phyloP scores from a whole-genome alignment of 2,329 filamentous ascomycete species.

The Trichoderma sp. region DNA sequence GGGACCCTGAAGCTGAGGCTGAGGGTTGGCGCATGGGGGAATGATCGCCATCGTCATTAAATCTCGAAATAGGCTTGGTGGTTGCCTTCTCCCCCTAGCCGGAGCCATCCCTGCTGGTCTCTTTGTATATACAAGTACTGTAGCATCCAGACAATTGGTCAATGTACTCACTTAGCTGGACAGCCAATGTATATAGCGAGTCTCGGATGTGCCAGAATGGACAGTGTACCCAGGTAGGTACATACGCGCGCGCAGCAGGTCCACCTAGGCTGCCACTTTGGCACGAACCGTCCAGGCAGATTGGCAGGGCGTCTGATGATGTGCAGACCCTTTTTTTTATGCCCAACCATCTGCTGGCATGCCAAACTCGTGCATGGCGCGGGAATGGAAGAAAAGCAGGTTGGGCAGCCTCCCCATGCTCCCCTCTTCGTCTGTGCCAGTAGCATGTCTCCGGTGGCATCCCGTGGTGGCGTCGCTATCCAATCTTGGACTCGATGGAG shows the following conservation, averaged over 20 bases:
- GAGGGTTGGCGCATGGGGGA: conserved; percentile 13
- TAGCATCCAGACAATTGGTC: background rate
- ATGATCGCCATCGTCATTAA: conserved; percentile 13
- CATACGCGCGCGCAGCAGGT: conserved; percentile 14
- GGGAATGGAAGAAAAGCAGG: conserved; percentile 15
- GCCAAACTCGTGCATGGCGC: conserved; percentile 2
- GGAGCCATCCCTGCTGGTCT: background rate
- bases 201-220: conserved; percentile 7
- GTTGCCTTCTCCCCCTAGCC: background rate
- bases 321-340: conserved; percentile 21
- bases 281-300: conserved; percentile 21
- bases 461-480: background rate
- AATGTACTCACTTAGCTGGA: conserved; percentile 5
- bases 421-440: background rate
- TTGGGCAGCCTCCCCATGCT: conserved; percentile 2
- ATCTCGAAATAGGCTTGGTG: conserved; percentile 9
- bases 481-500: background rate
- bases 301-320: conserved; percentile 15
- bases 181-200: background rate
- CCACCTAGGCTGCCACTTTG: conserved; percentile 18
- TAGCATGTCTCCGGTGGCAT: background rate
- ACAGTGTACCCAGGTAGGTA: background rate
- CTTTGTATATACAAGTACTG: background rate
- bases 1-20: conserved; percentile 21
- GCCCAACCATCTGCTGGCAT: conserved; percentile 21